phyloP scores from a whole-genome alignment of 192 early-diverging fungal species.

The Podila epigama region DNA sequence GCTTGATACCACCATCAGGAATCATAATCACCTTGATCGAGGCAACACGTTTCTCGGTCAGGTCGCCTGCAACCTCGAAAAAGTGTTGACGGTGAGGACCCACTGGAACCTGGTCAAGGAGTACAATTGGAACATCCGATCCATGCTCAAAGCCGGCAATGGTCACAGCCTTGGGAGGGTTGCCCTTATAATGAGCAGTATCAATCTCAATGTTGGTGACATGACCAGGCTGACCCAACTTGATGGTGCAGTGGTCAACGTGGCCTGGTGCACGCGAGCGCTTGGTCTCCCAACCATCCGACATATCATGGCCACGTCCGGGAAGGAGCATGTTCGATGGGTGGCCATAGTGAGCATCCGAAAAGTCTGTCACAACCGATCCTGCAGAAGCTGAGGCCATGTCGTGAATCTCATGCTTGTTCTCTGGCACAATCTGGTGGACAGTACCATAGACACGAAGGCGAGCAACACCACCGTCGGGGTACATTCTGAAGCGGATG shows the following conservation, averaged over 20 bases:
- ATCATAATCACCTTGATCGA: conserved; percentile 63
- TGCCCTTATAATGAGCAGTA: conserved; percentile 91
- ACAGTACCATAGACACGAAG: conserved; percentile 82
- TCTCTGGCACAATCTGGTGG: conserved; percentile 58
- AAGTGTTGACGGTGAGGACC: conserved; percentile 79
- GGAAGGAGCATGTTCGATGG: conserved; percentile 82
- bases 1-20: conserved; percentile 90
- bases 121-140: conserved; percentile 28
- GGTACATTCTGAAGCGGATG: conserved; percentile 52
- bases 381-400: conserved; percentile 75
- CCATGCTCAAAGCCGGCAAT: conserved; percentile 67
- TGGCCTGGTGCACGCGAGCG: conserved; percentile 81
- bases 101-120: conserved; percentile 48
- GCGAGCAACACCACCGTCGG: conserved; percentile 82
- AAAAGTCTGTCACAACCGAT: conserved; percentile 68
- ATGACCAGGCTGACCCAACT: conserved; percentile 77
- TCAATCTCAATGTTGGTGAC: conserved; percentile 82
- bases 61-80: conserved; percentile 61
- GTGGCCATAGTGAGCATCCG: conserved; percentile 85
- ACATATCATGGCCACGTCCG: conserved; percentile 82
- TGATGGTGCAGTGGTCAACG: conserved; percentile 79
- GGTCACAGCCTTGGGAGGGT: conserved; percentile 82
- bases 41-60: conserved; percentile 56
- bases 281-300: conserved; percentile 93
- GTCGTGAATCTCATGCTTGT: conserved; percentile 64